Evolutionary conservation across 257 asterid genomes (phyloP).

Genomic region (Scutellaria baicalensis): DNA sequence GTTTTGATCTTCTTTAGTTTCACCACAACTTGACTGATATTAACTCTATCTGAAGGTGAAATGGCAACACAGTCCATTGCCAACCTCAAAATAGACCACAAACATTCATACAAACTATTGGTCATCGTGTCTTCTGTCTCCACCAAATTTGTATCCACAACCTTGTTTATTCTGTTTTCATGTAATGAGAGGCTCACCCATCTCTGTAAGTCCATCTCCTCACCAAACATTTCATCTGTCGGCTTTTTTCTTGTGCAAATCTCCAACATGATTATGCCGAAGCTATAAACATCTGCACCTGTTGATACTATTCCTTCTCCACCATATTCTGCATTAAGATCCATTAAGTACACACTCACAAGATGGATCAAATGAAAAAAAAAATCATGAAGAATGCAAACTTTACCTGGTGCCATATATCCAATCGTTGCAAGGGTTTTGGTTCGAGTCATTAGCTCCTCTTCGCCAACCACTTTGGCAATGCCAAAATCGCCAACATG

Average conservation of each 20-base stretch:
- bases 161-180: background rate
- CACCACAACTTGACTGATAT: conserved; percentile 16
- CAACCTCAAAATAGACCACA: background rate
- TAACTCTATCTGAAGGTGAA: conserved; percentile 20
- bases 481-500: conserved; percentile 27
- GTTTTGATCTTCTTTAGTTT: conserved; percentile 23
- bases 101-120: too few relatives aligned
- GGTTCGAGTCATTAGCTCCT: too few relatives aligned
- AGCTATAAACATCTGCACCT: too few relatives aligned
- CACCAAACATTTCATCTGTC: too few relatives aligned
- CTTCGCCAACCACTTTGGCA: conserved; percentile 16
- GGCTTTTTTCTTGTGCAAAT: too few relatives aligned
- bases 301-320: background rate
- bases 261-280: too few relatives aligned
- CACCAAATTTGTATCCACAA: conserved; percentile 15
- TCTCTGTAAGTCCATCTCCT: too few relatives aligned
- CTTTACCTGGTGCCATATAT: too few relatives aligned
- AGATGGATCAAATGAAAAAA: too few relatives aligned
- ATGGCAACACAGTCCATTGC: conserved; percentile 15
- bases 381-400: too few relatives aligned
- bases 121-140: conserved; percentile 3
- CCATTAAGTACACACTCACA: background rate
- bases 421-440: too few relatives aligned
- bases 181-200: too few relatives aligned
- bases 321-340: conserved; percentile 24